phyloP scores from a whole-genome alignment of 345 rosid species.

The Melaleuca quinquenervia region DNA sequence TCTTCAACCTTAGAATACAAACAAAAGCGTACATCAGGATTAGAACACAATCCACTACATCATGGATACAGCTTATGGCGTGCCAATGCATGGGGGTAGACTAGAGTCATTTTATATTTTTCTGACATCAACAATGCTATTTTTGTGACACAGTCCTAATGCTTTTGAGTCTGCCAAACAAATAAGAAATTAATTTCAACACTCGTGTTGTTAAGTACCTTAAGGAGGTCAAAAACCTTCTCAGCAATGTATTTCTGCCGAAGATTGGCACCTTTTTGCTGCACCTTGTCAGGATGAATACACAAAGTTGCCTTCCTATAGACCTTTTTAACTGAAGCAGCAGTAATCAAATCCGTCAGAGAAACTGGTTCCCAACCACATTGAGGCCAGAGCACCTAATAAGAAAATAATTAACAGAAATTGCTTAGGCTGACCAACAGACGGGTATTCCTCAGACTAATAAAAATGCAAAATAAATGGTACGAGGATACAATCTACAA shows the following conservation, averaged over 20 bases:
- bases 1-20: too few relatives aligned
- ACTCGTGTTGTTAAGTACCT: too few relatives aligned
- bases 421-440: neutral
- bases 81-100: too few relatives aligned
- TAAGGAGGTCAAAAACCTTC: constrained; percentile 41
- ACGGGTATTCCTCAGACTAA: neutral
- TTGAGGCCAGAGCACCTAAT: constrained; percentile 41
- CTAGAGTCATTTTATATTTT: too few relatives aligned
- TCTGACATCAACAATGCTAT: too few relatives aligned
- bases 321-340: constrained; percentile 27
- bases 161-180: too few relatives aligned
- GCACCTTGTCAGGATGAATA: constrained; percentile 51
- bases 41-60: too few relatives aligned
- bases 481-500: neutral
- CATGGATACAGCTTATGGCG: too few relatives aligned
- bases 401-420: neutral
- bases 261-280: constrained; percentile 44
- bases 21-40: too few relatives aligned
- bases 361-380: constrained; percentile 49
- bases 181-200: too few relatives aligned
- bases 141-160: too few relatives aligned
- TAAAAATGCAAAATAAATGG: neutral
- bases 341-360: constrained; percentile 32
- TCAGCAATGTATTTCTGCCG: constrained; percentile 39
- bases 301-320: constrained; percentile 38